phyloP scores from a whole-genome alignment of 108 stramenopile species.

The Pseudonitzschia multiseries region DNA sequence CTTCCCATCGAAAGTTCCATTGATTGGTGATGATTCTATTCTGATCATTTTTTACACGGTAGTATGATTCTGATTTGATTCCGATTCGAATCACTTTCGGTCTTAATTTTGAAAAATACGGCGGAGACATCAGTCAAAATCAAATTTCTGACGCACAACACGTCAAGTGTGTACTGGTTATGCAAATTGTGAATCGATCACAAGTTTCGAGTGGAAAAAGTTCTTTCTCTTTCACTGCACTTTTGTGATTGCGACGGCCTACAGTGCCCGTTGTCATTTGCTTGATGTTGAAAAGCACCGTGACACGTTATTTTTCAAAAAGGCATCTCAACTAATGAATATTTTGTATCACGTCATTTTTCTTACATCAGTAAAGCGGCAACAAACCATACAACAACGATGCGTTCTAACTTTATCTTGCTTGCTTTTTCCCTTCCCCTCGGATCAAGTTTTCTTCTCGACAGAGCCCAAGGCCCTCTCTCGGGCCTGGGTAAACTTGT shows the following conservation, averaged over 20 bases:
- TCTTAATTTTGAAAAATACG: not conserved
- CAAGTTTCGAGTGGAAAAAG: not conserved
- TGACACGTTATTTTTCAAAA: not conserved
- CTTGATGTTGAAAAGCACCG: not conserved
- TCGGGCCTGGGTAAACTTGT: slow-evolving; percentile 12
- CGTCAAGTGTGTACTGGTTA: not conserved
- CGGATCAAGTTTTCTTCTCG: not conserved
- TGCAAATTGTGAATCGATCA: not conserved
- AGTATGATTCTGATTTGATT: not conserved
- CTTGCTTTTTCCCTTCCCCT: not conserved
- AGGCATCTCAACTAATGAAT: not conserved
- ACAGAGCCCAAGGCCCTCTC: not conserved
- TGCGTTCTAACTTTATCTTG: not conserved
- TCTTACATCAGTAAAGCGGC: not conserved
- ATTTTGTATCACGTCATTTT: not conserved
- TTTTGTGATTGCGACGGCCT: not conserved
- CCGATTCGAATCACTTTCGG: not conserved
- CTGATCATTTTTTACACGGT: not conserved
- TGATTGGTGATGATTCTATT: not conserved
- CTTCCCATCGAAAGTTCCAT: not conserved
- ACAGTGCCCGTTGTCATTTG: no score
- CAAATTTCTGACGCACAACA: not conserved
- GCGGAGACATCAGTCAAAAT: not conserved
- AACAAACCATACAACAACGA: not conserved
- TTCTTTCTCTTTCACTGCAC: not conserved